A percentile compares a stretch with the other conserved stretches of the same genome.
phyloP scores from a whole-genome alignment of 257 asterid species.

The Nicotiana knightiana region DNA sequence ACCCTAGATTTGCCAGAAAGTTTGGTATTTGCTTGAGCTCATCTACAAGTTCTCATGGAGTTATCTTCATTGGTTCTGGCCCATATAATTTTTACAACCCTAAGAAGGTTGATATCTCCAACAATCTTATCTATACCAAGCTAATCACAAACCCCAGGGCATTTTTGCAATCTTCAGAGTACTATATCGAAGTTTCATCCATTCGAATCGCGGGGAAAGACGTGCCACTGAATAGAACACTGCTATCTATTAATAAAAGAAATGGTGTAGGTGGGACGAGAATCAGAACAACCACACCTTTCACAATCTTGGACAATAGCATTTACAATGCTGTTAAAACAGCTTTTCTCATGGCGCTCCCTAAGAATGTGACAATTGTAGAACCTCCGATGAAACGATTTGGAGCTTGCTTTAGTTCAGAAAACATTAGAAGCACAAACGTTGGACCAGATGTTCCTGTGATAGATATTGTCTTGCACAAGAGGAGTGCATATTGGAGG shows the following conservation, averaged over 20 bases:
- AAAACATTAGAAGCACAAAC: not conserved
- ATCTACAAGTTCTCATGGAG: constrained; percentile 6
- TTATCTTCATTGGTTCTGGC: not conserved
- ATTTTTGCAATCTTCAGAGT: constrained; percentile 27
- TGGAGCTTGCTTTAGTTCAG: constrained; percentile 41
- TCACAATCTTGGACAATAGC: constrained; percentile 32
- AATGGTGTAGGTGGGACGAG: constrained; percentile 53
- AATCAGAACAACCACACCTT: constrained; percentile 40
- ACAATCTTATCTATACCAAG: constrained; percentile 3
- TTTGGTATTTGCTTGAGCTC: constrained; percentile 11
- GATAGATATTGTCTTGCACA: not conserved
- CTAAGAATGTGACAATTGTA: constrained; percentile 25
- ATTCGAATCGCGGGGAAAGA: constrained; percentile 28
- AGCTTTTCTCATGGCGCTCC: constrained; percentile 42
- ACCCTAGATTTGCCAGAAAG: not conserved
- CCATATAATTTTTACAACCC: constrained; percentile 8
- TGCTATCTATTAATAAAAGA: constrained; percentile 24
- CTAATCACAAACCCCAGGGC: not conserved
- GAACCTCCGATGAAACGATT: constrained; percentile 35
- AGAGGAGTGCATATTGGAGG: not conserved
- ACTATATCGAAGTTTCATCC: constrained; percentile 38
- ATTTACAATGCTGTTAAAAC: constrained; percentile 34
- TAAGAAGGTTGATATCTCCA: constrained; percentile 2
- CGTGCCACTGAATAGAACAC: constrained; percentile 24
- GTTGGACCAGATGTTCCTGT: constrained; percentile 9